Evolutionary conservation across 2,329 filamentous ascomycete species (phyloP), one percentile per base, ranked within the genome.

Genomic region (Microsporum ferrugineum): DNA sequence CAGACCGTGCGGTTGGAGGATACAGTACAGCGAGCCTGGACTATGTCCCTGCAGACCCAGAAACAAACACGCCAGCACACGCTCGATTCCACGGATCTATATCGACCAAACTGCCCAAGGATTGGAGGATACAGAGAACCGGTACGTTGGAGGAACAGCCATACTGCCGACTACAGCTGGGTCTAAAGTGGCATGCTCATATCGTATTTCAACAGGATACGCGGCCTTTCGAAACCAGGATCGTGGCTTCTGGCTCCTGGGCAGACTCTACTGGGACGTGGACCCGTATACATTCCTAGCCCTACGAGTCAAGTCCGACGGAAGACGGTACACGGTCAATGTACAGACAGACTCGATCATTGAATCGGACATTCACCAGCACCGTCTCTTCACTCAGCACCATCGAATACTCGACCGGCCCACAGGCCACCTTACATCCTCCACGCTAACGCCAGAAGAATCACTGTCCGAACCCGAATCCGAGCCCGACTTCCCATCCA

Each of bases 351-450:
- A 99, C 71, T 89, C 88, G 1, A 86, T 99, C 60, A 89, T 96
- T 56, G 88, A 90, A 8, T 92, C 91, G n/a, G 94, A 99, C 72
- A 80, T 99, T 65, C 94, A 97, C 73, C 94, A 99, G 73, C 94
- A 99, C 74, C 81, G 94, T 57, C 76, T 99, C 3, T 95, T 78
- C 66, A 78, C 76, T 14, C 72, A 71, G 57, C 73, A 77, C 57
- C 76, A 78, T 64, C 71, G 65, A 45, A 56, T 63, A 17, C 49
- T 61, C 4, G 65, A 68, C 6, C 59, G 66, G 34, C 63, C 65
- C 27, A 62, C 65, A 5, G 6, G 39, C 2, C 49, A 57, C 7
- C 45, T 36, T 23, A 61, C 64, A 33, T 63, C 63, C 8, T 58
- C 66, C 12, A 57, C 66, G 6, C 56, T 65, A 5, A 61, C 65